A percentile compares a stretch with the other conserved stretches of the same genome.
These are phyloP conservation scores for Tylopilus balloui DNA, from an alignment of 768 basidiomycete species.

Conservation along the genomic window DNA sequence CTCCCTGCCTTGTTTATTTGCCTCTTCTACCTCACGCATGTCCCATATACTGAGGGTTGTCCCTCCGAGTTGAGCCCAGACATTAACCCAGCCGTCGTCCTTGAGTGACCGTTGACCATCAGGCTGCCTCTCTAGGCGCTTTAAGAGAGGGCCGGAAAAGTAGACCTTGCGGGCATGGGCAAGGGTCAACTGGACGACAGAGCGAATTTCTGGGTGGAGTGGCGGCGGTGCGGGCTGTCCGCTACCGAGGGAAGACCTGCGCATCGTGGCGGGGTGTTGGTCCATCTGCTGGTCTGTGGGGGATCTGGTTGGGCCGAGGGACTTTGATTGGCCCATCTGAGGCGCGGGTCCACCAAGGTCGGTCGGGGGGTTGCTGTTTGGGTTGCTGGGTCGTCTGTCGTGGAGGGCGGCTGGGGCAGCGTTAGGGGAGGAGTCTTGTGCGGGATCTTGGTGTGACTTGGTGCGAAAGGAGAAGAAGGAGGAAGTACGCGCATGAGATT, in stretches of 20 bases:
- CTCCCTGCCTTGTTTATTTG: conserved; percentile 72
- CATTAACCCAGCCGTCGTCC: conserved; percentile 77
- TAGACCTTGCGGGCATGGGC: conserved; percentile 84
- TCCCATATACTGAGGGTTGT: conserved; percentile 91
- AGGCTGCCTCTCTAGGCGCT: conserved; percentile 70
- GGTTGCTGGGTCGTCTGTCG: conserved; percentile 16
- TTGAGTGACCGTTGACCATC: conserved; percentile 67
- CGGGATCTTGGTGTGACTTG: conserved; percentile 29
- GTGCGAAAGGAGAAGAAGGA: conserved; percentile 63
- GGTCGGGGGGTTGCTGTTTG: conserved; percentile 6
- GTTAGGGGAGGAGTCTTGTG: conserved; percentile 18
- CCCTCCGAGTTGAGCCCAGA: conserved; percentile 88
- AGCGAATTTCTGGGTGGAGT: conserved; percentile 79
- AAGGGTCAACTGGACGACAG: conserved; percentile 66
- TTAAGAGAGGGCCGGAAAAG: conserved; percentile 79
- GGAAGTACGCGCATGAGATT: conserved; percentile 49
- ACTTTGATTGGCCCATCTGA: conserved; percentile 32
- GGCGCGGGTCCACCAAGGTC: conserved; percentile 25
- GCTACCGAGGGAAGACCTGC: conserved; percentile 17
- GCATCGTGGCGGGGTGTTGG: conserved; percentile 19
- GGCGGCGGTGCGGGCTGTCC: conserved; percentile 32
- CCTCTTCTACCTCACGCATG: conserved; percentile 83
- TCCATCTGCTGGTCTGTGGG: conserved; percentile 20
- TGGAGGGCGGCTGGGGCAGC: conserved; percentile 9
- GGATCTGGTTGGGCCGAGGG: conserved; percentile 27